Evolutionary conservation across 2,329 filamentous ascomycete species (phyloP).

Genomic region (Colletotrichum incanum): DNA sequence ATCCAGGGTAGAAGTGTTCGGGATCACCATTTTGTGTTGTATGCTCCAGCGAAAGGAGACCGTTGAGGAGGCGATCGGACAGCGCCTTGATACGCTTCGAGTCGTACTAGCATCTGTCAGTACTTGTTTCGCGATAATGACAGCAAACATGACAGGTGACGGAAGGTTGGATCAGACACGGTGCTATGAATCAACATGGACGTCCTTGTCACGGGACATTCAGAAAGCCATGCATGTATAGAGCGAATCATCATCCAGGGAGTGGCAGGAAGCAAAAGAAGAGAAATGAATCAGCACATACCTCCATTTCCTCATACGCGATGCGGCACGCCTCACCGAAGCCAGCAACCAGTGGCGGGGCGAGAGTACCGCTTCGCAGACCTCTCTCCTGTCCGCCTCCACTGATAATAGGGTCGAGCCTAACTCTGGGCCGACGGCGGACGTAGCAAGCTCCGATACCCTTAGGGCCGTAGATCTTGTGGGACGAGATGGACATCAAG

Average conservation of each 20-base stretch:
- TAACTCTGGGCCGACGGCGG: constrained; percentile 90
- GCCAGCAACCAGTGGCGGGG: constrained; percentile 89
- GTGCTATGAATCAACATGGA: constrained; percentile 77
- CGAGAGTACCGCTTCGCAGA: constrained; percentile 92
- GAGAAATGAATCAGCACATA: constrained; percentile 66
- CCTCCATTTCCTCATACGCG: constrained; percentile 89
- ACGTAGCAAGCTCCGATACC: constrained; percentile 98
- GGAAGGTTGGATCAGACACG: constrained; percentile 69
- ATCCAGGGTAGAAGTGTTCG: constrained; percentile 90
- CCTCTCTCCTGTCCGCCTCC: constrained; percentile 97
- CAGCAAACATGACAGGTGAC: background rate
- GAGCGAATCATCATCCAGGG: constrained; percentile 82
- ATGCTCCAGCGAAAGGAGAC: constrained; percentile 91
- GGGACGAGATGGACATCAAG: constrained; percentile 97
- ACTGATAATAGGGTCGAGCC: constrained; percentile 95
- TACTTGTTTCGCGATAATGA: constrained; percentile 14
- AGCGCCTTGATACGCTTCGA: constrained; percentile 85
- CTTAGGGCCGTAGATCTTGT: constrained; percentile 99
- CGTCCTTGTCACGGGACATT: constrained; percentile 76
- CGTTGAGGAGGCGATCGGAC: constrained; percentile 86
- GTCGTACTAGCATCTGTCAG: constrained; percentile 79
- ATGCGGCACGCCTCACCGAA: constrained; percentile 97
- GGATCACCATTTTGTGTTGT: constrained; percentile 91
- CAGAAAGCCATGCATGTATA: constrained; percentile 93
- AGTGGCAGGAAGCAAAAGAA: constrained; percentile 40